Evolutionary conservation across 805 yeast genomes (phyloP), one percentile per base, ranked within the genome.

Genomic region (Lipomyces mesembrius): DNA sequence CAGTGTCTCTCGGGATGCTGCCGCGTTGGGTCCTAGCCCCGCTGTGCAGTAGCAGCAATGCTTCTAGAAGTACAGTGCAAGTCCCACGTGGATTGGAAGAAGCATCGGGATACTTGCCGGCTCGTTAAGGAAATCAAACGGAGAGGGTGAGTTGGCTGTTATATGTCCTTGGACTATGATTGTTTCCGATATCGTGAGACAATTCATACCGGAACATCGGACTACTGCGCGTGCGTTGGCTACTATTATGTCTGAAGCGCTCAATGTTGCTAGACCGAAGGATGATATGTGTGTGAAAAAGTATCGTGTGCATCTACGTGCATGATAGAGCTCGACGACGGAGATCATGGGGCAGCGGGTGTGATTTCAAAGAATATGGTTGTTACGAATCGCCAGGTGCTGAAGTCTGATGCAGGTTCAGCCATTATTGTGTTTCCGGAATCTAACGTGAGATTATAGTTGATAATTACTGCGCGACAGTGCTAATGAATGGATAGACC

Each of bases 331-430:
- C 4, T n/a, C 27, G 59, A 2, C n/a, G 54, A 3, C 34, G 32
- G 11, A 46, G 54, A 32, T 54, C 64, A 12, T 63, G 66, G 63
- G 69, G 66, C 34, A 66, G 64, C 29, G 69, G 69, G 22, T 39
- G 25, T 63, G 34, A 17, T 62, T 4, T 17, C 60, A n/a, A 46
- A 29, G 12, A 17, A 12, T 17, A 22, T 57, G 20, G 61, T 66
- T n/a, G 64, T 57, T 39, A 62, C 66, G 20, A 66, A 66, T 46
- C 57, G 53, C 5, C 69, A 62, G 27, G 66, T 66, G 46, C 34
- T 63, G 9, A 60, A 61, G 20, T 29, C n/a, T 2, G 53, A 35
- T 32, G 22, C 34, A 1, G 53, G 34, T 22, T 27, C 25, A n/a
- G 43, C 25, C 4, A 17, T 8, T 22, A 20, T 49, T 49, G 27